Conservation (phyloP, 2,329 filamentous ascomycete genomes). For the Ophiosphaerella narmari region DNA sequence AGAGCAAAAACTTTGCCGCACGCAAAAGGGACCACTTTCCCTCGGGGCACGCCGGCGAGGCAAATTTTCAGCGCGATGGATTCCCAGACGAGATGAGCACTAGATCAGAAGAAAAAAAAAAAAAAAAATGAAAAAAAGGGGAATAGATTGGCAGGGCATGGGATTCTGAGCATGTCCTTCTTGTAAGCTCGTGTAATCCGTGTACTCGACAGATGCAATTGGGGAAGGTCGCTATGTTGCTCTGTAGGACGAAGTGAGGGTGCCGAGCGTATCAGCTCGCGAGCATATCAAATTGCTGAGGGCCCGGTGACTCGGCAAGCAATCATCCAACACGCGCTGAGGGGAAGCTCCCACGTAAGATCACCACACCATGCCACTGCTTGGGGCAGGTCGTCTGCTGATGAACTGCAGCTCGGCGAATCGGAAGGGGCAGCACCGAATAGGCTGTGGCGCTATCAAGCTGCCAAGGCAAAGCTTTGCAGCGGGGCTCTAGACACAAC, state of each 20-base stretch:
- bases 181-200: too few species aligned
- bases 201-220: too few species aligned
- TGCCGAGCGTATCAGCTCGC: too few species aligned
- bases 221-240: too few species aligned
- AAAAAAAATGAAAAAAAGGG: too few species aligned
- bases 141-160: not conserved
- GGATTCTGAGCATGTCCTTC: not conserved
- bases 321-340: slow-evolving; percentile 1
- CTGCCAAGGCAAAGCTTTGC: slow-evolving; percentile 34
- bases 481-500: slow-evolving; percentile 14
- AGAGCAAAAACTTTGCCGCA: too few species aligned
- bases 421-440: not conserved
- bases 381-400: slow-evolving; percentile 32
- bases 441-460: slow-evolving; percentile 27
- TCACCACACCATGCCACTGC: slow-evolving; percentile 12
- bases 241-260: too few species aligned
- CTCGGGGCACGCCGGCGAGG: slow-evolving; percentile 8
- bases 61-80: slow-evolving; percentile 15
- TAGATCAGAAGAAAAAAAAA: not conserved
- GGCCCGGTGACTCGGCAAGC: slow-evolving; percentile 9
- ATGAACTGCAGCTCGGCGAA: slow-evolving; percentile 4
- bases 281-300: slow-evolving; percentile 6
- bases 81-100: slow-evolving; percentile 1
- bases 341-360: slow-evolving; percentile 26
- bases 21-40: not conserved